Base-by-base conservation (phyloP, 495 filamentous ascomycete species). In the Trichoderma gamsii region DNA sequence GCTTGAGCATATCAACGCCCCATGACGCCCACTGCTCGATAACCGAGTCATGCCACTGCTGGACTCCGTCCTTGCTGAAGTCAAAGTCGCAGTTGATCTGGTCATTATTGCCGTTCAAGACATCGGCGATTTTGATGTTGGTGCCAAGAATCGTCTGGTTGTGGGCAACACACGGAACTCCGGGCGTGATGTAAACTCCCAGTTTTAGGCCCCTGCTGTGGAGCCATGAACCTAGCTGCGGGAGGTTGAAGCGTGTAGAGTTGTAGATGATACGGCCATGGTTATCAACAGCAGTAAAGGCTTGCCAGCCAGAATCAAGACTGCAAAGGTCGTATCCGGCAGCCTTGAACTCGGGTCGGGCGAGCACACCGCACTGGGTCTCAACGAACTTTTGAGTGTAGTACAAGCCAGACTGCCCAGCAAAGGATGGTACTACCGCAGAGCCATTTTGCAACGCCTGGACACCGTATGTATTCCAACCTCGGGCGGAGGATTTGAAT, bases 21-120 rank as follows among this genome's bases (percentile, higher is more conserved):
- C 70, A 73, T 5, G 71, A 73, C 21, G 71, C 71, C 67, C 70
- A 74, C 43, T 69, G 69, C 12, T 71, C 66, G 21, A 77, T 68
- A 27, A 76, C 69, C 18, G 75, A 76, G 51, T 77, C 68, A 41
- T 77, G 75, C 71, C 70, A 77, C 67, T 73, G 64, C 64, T 77
- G 75, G 21, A 72, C 70, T 18, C 69, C 71, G 18, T 68, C 41
- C 29, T 76, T 72, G 7, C 66, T 52, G 52, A 70, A 77, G 51
- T 76, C 73, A 41, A 71, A 77, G 63, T 77, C 69, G 56, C 74
- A 76, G 35, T 68, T 69, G 64, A 67, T 61, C 35, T 68, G 44
- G 67, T 73, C 70, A 29, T 72, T 70, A 27, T 73, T 72, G 64
- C 73, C 73, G 38, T 66, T 73, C 35, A 70, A 70, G 16, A 72